Evolutionary conservation across 2,329 filamentous ascomycete genomes (phyloP).

Genomic region (Pseudogymnoascus sp.): DNA sequence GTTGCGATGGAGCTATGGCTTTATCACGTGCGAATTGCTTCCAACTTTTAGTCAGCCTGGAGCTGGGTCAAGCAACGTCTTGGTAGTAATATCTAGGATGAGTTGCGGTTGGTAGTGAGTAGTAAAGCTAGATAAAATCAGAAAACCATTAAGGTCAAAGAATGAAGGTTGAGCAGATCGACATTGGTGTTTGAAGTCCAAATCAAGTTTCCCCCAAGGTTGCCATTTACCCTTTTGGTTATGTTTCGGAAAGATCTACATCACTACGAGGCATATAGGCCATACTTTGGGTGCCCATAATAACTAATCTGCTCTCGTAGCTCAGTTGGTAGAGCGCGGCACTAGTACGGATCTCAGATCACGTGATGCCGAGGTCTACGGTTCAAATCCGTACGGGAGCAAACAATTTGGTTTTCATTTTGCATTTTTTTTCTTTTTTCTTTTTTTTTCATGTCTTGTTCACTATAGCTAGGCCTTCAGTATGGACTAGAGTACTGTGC

Average conservation of each 20-base stretch:
- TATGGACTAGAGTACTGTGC: too few species aligned
- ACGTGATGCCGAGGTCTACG: background rate
- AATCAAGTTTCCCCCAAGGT: background rate
- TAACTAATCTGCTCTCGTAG: slow-evolving; percentile 11
- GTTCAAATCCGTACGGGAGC: background rate
- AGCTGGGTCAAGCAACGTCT: background rate
- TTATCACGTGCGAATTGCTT: slow-evolving; percentile 1
- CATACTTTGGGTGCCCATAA: background rate
- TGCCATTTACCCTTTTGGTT: too few species aligned
- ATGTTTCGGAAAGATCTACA: too few species aligned
- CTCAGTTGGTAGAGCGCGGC: slow-evolving; percentile 14
- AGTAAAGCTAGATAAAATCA: background rate
- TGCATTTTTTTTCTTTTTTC: background rate
- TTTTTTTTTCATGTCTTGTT: slow-evolving; percentile 1
- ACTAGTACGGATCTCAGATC: background rate
- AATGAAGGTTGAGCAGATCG: background rate
- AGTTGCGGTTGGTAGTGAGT: background rate
- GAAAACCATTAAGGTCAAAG: background rate
- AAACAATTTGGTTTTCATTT: background rate
- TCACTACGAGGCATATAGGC: background rate
- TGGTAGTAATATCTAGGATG: background rate
- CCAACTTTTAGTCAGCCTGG: background rate
- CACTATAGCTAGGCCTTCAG: background rate
- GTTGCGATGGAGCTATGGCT: background rate
- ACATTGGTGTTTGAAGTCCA: background rate